Evolutionary conservation across 1,284 basidiomycete species (phyloP), one percentile per base, ranked within the genome.

Genomic region (Irpex rosettiformis): DNA sequence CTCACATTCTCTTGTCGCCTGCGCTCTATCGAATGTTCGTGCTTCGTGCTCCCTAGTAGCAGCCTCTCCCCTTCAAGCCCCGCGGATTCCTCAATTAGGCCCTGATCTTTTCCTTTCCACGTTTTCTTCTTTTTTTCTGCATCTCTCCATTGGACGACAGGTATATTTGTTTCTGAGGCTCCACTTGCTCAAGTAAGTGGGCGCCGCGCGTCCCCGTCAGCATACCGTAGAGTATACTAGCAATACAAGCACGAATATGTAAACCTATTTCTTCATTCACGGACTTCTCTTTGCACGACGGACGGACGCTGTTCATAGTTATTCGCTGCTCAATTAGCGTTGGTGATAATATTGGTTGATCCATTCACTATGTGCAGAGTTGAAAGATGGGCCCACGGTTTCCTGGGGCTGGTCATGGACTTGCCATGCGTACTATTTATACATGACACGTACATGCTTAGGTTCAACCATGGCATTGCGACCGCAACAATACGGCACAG

Each of bases 101-200:
- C 43, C 43, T 24, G 43, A 24, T 47, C 22, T 13, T 54, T n/a
- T 18, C 43, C 2, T 52, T 55, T 54, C 58, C 54, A 8, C n/a
- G 7, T 45, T 21, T 54, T 4, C 6, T 28, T 18, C n/a, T 61
- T 33, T 60, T 52, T 49, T 52, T 57, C 59, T 49, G 58, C 55
- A 55, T 28, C 30, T 53, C 33, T 29, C n/a, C 58, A 53, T 61
- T 52, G 13, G 45, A 37, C 49, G 42, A 51, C 43, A 22, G 33
- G 45, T 49, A 56, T 48, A 21, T 48, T 56, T 43, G 16, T n/a
- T 33, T 16, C 11, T 43, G n/a, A 16, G 24, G 33, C 54, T 43
- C 22, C 43, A 21, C n/a, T 37, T 37, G 18, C 37, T 21, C 30
- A 24, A 37, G 33, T 37, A 37, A 37, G 33, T 37, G 33, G 33